Evolutionary conservation across 2,329 filamentous ascomycete species (phyloP).

Genomic region (Botrytis pseudocinerea): DNA sequence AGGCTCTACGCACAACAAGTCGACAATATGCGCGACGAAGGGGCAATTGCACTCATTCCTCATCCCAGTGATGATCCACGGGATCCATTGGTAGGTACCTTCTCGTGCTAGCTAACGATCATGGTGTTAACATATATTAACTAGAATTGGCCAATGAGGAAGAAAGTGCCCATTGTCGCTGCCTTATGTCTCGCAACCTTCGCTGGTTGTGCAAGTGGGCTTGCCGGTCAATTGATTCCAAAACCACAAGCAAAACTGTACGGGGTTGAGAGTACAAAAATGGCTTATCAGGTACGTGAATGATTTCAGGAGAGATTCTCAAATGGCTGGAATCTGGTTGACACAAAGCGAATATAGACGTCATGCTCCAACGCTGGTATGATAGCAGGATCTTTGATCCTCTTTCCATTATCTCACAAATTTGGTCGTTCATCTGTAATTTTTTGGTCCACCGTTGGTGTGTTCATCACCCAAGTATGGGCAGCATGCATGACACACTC

Average conservation of each 20-base stretch:
- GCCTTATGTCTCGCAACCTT: conserved; percentile 27
- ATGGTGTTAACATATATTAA: background rate
- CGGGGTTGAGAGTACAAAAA: conserved; percentile 23
- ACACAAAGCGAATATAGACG: conserved; percentile 34
- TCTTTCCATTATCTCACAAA: conserved; percentile 42
- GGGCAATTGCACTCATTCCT: conserved; percentile 36
- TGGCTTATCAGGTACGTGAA: conserved; percentile 27
- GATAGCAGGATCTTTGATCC: conserved; percentile 43
- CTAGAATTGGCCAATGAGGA: conserved; percentile 41
- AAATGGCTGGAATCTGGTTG: background rate
- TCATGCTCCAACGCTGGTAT: conserved; percentile 44
- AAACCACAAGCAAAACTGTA: conserved; percentile 27
- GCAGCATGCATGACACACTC: conserved; percentile 41
- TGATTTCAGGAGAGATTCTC: too few species aligned
- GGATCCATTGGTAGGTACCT: conserved; percentile 43
- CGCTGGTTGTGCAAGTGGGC: conserved; percentile 23
- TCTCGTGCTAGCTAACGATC: background rate
- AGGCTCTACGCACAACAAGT: background rate
- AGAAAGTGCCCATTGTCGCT: conserved; percentile 26
- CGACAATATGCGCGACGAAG: background rate
- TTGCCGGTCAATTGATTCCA: conserved; percentile 26
- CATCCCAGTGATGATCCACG: conserved; percentile 51
- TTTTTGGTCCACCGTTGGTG: conserved; percentile 43
- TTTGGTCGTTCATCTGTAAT: conserved; percentile 45
- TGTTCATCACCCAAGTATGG: conserved; percentile 31